Conservation (phyloP, 2,329 filamentous ascomycete species). For the Ceratocystis diversiconidia region DNA sequence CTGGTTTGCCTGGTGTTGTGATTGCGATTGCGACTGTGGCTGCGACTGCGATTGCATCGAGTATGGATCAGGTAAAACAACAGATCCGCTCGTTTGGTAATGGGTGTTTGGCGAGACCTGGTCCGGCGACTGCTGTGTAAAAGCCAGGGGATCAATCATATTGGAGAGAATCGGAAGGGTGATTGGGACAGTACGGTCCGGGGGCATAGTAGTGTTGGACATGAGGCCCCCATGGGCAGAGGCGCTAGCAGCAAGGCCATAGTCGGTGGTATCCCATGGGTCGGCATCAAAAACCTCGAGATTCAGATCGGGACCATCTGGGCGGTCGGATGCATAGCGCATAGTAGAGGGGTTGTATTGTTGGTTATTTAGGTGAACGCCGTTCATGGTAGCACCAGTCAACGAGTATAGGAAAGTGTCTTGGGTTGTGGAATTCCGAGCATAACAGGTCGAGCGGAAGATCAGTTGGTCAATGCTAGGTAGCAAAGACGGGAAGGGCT, state of each 20-base stretch:
- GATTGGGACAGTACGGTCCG: conserved; percentile 2
- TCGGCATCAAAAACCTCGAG: conserved; percentile 5
- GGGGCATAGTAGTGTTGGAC: not conserved
- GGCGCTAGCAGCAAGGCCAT: not conserved
- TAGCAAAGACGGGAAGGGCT: not conserved
- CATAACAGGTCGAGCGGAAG: conserved; percentile 3
- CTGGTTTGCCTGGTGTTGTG: not conserved
- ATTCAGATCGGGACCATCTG: conserved; percentile 3
- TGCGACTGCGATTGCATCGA: conserved; percentile 1
- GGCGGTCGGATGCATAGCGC: conserved; percentile 7
- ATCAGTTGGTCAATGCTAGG: not conserved
- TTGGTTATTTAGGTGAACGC: conserved; percentile 1
- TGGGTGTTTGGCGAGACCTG: conserved; percentile 5
- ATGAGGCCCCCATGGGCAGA: conserved; percentile 2
- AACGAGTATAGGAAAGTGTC: conserved; percentile 4
- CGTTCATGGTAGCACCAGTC: not conserved
- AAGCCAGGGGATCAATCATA: not conserved
- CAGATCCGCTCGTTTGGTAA: conserved; percentile 1
- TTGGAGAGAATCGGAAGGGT: conserved; percentile 10
- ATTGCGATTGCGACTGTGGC: not conserved
- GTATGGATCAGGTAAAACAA: conserved; percentile 6
- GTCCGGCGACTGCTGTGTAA: not conserved
- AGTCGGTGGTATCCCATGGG: conserved; percentile 3
- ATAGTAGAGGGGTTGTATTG: conserved; percentile 2
- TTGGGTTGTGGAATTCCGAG: conserved; percentile 9